A percentile compares a stretch with the other conserved stretches of the same genome.
Evolutionary conservation across 2,329 filamentous ascomycete species (phyloP).

Genomic region (Aspergillus viridinutans): DNA sequence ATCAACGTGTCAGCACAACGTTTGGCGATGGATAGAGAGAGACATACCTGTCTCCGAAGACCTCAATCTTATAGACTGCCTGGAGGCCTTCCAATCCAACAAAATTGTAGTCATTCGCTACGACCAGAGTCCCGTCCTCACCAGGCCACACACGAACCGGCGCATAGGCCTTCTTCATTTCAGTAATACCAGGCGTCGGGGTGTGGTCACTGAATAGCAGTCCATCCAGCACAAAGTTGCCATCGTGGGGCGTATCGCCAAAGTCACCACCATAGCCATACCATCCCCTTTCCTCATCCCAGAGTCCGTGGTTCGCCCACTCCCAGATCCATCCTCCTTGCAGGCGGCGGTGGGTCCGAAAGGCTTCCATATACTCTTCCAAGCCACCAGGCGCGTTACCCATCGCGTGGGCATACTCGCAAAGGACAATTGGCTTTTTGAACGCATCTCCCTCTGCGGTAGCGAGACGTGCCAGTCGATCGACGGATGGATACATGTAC

Average conservation of each 20-base stretch:
- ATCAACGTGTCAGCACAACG: not conserved
- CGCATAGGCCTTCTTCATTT: slow-evolving; percentile 57
- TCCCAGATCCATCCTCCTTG: slow-evolving; percentile 68
- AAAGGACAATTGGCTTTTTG: slow-evolving; percentile 40
- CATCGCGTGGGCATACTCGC: slow-evolving; percentile 61
- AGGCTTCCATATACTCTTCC: slow-evolving; percentile 63
- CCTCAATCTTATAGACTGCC: not conserved
- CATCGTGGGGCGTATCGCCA: slow-evolving; percentile 57
- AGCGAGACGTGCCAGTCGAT: slow-evolving; percentile 47
- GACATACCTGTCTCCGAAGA: not conserved
- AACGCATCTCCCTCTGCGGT: slow-evolving; percentile 29
- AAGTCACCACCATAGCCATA: slow-evolving; percentile 62
- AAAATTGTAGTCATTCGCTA: not conserved
- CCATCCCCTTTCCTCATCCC: slow-evolving; percentile 38
- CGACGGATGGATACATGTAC: slow-evolving; percentile 61
- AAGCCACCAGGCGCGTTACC: slow-evolving; percentile 69
- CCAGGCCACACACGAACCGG: slow-evolving; percentile 38
- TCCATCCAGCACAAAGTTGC: slow-evolving; percentile 61
- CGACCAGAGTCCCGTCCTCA: not conserved
- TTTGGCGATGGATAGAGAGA: not conserved
- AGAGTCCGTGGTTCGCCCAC: slow-evolving; percentile 60
- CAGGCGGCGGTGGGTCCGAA: slow-evolving; percentile 56
- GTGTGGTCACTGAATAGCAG: slow-evolving; percentile 48
- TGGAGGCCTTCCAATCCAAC: not conserved
- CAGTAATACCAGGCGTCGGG: slow-evolving; percentile 52